A percentile compares a stretch with the other conserved stretches of the same genome.
phyloP scores from a whole-genome alignment of 164 flowering plant genomes.

The Pachysandra terminalis region DNA sequence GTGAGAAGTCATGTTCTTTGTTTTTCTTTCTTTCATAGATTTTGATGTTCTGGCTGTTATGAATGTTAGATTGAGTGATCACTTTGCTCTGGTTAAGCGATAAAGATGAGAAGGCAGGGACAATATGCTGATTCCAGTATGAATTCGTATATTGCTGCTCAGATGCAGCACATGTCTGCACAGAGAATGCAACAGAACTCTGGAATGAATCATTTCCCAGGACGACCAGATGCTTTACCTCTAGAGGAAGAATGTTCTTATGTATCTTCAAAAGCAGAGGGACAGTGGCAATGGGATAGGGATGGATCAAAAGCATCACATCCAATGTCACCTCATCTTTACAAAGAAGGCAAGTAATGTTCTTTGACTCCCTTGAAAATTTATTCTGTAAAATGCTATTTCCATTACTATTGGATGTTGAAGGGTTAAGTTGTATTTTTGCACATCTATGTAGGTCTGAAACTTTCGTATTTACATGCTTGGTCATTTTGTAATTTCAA shows the following conservation, averaged over 20 bases:
- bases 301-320: slow-evolving; percentile 24
- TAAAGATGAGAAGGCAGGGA: slow-evolving; percentile 29
- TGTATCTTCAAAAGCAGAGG: slow-evolving; percentile 30
- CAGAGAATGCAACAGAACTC: slow-evolving; percentile 36
- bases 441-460: not conserved
- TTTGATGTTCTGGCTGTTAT: not conserved
- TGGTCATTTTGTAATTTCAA: not conserved
- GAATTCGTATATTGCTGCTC: slow-evolving; percentile 23
- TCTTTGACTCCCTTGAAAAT: not conserved
- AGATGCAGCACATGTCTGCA: slow-evolving; percentile 32
- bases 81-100: slow-evolving; percentile 11
- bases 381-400: not conserved
- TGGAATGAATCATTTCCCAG: slow-evolving; percentile 23
- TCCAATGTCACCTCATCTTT: slow-evolving; percentile 25
- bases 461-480: not conserved
- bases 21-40: too few species aligned
- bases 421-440: not conserved
- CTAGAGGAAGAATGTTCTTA: slow-evolving; percentile 31
- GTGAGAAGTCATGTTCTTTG: not conserved
- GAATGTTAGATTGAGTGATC: slow-evolving; percentile 12
- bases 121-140: slow-evolving; percentile 31
- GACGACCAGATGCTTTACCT: slow-evolving; percentile 29
- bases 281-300: slow-evolving; percentile 41
- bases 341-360: slow-evolving; percentile 25
- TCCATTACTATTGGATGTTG: not conserved